Percentiles rank a stretch among this genome's conserved stretches.
Evolutionary conservation across 1,284 basidiomycete genomes (phyloP).

Genomic region (Chondrostereum purpureum): DNA sequence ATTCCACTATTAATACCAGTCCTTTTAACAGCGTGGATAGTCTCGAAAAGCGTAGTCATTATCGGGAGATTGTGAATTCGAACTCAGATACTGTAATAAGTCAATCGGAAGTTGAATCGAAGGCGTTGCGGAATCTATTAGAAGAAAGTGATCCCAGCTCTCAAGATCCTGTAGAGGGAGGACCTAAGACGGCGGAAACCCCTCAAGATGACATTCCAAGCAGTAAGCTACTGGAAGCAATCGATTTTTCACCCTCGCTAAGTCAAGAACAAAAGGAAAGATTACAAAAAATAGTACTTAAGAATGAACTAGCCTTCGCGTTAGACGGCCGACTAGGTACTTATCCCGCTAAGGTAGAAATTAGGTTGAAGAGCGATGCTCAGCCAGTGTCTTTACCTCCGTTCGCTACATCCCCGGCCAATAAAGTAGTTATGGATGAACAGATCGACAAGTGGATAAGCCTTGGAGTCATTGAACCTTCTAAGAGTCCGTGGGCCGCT

Average conservation of each 20-base stretch:
- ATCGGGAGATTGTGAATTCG: too few species aligned
- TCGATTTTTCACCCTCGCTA: neutral
- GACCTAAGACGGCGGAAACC: neutral
- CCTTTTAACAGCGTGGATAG: neutral
- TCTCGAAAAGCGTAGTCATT: neutral
- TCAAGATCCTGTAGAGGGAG: too few species aligned
- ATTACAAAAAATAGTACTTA: neutral
- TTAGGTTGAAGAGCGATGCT: neutral
- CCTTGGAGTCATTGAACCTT: conserved; percentile 1
- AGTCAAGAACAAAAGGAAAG: neutral
- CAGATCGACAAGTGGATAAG: too few species aligned
- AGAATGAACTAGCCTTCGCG: neutral
- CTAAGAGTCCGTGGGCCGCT: conserved; percentile 11
- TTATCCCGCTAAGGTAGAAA: neutral
- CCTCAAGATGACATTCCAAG: neutral
- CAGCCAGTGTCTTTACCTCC: neutral
- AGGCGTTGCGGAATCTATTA: neutral
- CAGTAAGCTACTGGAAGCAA: neutral
- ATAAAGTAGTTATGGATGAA: conserved; percentile 18
- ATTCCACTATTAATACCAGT: neutral
- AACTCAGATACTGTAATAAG: neutral
- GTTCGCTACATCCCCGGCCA: conserved; percentile 17
- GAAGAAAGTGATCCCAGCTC: conserved; percentile 12
- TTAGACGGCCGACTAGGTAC: neutral
- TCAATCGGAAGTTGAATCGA: neutral